Base-by-base conservation (phyloP, 208 protist species). In the Phytomonas sp. region DNA sequence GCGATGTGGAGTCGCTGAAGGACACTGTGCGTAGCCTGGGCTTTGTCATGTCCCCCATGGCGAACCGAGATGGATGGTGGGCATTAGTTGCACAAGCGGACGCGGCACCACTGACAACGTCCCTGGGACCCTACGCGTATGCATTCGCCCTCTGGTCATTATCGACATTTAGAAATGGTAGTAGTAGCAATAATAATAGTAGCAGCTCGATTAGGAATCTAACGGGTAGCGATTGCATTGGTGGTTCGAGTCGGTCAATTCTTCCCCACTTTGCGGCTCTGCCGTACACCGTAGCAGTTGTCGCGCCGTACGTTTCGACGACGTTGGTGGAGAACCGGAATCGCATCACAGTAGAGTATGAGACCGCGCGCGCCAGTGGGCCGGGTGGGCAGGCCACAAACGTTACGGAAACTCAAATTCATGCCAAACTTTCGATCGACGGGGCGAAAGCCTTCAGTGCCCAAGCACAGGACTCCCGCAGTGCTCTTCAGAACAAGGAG, bases 321-420 rank as follows among this genome's bases (percentile, higher is more conserved):
- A 72, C 79, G 15, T 70, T 96, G 17, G 61, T 89, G 31, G 36
- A 63, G 17, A 94, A 96, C 65, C 2, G 36, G 1, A 33, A 77
- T 11, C 88, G 91, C 59, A 70, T 72, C 46, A 59, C 9, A 6
- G 74, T 93, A 33, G 66, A 72, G 3, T 94, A 86, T 79, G 89
- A 95, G 11, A 90, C 87, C 33, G 86, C 88, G 17, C 85, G 89
- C 17, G 78, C 88, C 34, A 92, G 88, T 70, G 89, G 89, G 17
- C 92, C 92, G 0, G 92, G 92, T 32, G 92, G 92, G 37, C 92
- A 97, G 74, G 89, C 92, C 4, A 81, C 79, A 3, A 97, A 97
- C 64, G 89, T 95, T 2, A 77, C 86, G 0, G 89, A 97, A 76
- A 97, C 89, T 17, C 92, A 95, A 69, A 80, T 97, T 28, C 87